Base-by-base conservation (phyloP, 2,329 filamentous ascomycete species). In the Colletotrichum karsti region DNA sequence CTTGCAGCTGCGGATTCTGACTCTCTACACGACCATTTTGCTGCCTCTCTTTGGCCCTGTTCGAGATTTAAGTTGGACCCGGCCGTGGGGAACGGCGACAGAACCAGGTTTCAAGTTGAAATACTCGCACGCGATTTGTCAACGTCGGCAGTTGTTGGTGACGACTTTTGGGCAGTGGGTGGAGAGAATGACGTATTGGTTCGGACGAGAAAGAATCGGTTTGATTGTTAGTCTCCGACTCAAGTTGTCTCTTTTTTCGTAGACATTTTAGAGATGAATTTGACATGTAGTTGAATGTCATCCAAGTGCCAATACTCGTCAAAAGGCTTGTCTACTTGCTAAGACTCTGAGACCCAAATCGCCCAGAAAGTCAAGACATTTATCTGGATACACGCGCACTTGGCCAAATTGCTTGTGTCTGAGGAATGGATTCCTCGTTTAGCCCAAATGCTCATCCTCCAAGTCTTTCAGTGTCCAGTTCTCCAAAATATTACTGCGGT, bases 91-190 rank as follows among this genome's bases (percentile, higher is more conserved):
- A 64, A 46, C 60, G 65, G 37, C 35, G 60, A 58, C 30, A 35
- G 30, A 64, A 68, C 65, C 65, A 54, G 65, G 65, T 59, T 68
- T 68, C 65, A 68, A 24, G 53, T 68, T 59, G 37, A 58, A 68
- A 68, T 68, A 20, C 65, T 55, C 37, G 65, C 46, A 59, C 53
- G 30, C 65, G 53, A 68, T 68, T 68, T 68, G 60, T 68, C 65
- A 68, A 68, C 15, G 37, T 59, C 60, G 60, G 53, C 53, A 58
- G 65, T 54, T 67, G 60, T 67, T 67, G 65, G 60, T 67, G 54
- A 54, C 60, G 30, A 35, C 28, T 33, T 59, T 41, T 13, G 59
- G 8, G 30, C 8, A 6, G 50, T 53, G 24, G 24, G 53, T 68
- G 65, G 65, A 50, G 60, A 33, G 13, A 20, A 68, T 68, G 65